Evolutionary conservation across 805 yeast species (phyloP).

Genomic region (Myxozyma neotropica): DNA sequence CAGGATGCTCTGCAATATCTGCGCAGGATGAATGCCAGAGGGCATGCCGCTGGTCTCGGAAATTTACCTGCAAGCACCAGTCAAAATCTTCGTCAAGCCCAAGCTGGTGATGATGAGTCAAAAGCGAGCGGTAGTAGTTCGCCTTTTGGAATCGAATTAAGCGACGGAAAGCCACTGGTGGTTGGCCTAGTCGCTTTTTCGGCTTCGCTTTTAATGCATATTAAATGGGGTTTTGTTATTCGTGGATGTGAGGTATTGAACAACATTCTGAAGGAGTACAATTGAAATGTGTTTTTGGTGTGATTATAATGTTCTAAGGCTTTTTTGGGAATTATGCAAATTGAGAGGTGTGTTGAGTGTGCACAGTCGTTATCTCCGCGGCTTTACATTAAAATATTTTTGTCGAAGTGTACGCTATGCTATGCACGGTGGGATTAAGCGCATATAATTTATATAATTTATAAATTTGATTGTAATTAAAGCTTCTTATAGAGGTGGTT

Average conservation of each 20-base stretch:
- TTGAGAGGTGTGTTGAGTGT: no score
- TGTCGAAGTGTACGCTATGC: no score
- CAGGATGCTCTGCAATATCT: conserved; percentile 33
- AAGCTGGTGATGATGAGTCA: neutral
- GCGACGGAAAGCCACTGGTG: conserved; percentile 29
- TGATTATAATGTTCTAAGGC: neutral
- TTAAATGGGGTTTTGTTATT: conserved; percentile 34
- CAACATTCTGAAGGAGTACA: conserved; percentile 29
- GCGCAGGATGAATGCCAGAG: conserved; percentile 22
- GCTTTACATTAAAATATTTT: no score
- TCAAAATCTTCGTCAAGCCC: neutral
- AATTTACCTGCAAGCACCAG: neutral
- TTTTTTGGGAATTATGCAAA: neutral
- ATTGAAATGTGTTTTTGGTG: neutral
- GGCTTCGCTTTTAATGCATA: conserved; percentile 23
- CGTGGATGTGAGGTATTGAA: conserved; percentile 33
- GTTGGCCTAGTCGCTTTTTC: conserved; percentile 35
- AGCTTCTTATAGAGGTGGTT: no score
- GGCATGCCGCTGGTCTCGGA: conserved; percentile 9
- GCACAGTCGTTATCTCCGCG: no score
- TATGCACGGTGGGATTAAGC: neutral
- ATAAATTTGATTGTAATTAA: no score
- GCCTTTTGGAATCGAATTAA: neutral
- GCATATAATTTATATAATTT: no score
- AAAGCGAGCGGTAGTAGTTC: neutral